These are phyloP conservation scores for Fusarium sp. DNA, from an alignment of 2,329 filamentous ascomycete genomes.

Conservation along the genomic window DNA sequence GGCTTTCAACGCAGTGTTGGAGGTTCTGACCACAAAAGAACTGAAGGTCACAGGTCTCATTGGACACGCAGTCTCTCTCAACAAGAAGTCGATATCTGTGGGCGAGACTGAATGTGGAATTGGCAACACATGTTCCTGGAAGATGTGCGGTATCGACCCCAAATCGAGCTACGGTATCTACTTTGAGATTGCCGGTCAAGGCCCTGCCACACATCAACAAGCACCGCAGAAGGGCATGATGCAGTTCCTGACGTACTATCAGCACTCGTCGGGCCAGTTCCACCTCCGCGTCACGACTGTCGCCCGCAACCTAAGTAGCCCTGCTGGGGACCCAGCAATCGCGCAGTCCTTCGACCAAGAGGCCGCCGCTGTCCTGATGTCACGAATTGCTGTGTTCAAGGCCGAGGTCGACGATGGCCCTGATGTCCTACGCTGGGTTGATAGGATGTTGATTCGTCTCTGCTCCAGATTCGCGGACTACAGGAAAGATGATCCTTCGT, in stretches of 20 bases:
- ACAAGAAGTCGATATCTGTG: constrained; percentile 97
- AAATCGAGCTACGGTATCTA: constrained; percentile 94
- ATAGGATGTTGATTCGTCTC: constrained; percentile 95
- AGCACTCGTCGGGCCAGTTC: constrained; percentile 95
- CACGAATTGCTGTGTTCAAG: constrained; percentile 98
- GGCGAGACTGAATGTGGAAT: constrained; percentile 98
- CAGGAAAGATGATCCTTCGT: constrained; percentile 96
- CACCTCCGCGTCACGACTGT: constrained; percentile 96
- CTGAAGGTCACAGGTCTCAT: constrained; percentile 98
- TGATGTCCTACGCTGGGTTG: constrained; percentile 98
- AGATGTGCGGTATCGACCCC: constrained; percentile 98
- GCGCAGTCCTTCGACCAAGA: constrained; percentile 99
- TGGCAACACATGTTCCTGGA: constrained; percentile 98
- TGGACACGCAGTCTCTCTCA: constrained; percentile 93
- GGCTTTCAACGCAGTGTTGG: constrained; percentile 97
- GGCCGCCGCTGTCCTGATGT: constrained; percentile 97
- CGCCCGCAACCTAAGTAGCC: constrained; percentile 88
- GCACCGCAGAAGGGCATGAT: constrained; percentile 93
- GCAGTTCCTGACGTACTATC: constrained; percentile 98
- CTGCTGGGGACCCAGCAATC: constrained; percentile 91
- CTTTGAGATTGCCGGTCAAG: constrained; percentile 96
- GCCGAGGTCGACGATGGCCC: constrained; percentile 97
- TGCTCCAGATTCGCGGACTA: constrained; percentile 98
- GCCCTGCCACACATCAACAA: constrained; percentile 85
- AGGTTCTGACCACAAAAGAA: constrained; percentile 97